Conservation (phyloP, 2,329 filamentous ascomycete species). For the Arthroderma sp. region DNA sequence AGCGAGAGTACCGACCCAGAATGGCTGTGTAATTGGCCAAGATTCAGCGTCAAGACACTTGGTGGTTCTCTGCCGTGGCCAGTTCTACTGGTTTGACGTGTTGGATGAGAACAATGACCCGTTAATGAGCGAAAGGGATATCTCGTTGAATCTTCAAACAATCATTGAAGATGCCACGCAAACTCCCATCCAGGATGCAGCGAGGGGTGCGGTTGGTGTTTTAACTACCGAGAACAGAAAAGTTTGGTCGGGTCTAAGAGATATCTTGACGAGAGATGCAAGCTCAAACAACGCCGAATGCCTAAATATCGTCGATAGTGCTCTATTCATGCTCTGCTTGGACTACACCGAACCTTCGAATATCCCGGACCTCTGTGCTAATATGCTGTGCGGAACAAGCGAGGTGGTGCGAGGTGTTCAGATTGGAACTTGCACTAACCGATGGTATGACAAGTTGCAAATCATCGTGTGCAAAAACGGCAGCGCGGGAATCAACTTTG, state of each 20-base stretch:
- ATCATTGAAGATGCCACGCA: slow-evolving; percentile 84
- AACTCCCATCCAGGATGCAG: slow-evolving; percentile 81
- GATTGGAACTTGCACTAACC: slow-evolving; percentile 92
- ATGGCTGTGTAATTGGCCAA: slow-evolving; percentile 91
- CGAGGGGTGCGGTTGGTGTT: slow-evolving; percentile 87
- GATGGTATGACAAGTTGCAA: slow-evolving; percentile 98
- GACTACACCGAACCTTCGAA: slow-evolving; percentile 80
- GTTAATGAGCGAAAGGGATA: slow-evolving; percentile 93
- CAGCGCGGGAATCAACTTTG: slow-evolving; percentile 96
- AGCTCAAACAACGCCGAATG: slow-evolving; percentile 93
- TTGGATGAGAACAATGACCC: slow-evolving; percentile 86
- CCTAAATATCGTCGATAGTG: slow-evolving; percentile 87
- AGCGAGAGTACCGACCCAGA: slow-evolving; percentile 81
- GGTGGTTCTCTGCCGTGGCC: slow-evolving; percentile 83
- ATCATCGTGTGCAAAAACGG: slow-evolving; percentile 99
- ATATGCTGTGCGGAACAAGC: slow-evolving; percentile 95
- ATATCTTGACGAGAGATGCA: slow-evolving; percentile 72
- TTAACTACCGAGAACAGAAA: slow-evolving; percentile 94
- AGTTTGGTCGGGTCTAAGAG: slow-evolving; percentile 81
- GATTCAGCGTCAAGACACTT: slow-evolving; percentile 88
- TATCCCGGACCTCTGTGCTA: slow-evolving; percentile 78
- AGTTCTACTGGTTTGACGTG: slow-evolving; percentile 99
- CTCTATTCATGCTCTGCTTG: slow-evolving; percentile 80
- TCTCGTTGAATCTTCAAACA: slow-evolving; percentile 79
- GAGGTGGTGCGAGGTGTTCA: slow-evolving; percentile 87